Conservation (phyloP, 495 filamentous ascomycete species). For the Ascobolus immersus region DNA sequence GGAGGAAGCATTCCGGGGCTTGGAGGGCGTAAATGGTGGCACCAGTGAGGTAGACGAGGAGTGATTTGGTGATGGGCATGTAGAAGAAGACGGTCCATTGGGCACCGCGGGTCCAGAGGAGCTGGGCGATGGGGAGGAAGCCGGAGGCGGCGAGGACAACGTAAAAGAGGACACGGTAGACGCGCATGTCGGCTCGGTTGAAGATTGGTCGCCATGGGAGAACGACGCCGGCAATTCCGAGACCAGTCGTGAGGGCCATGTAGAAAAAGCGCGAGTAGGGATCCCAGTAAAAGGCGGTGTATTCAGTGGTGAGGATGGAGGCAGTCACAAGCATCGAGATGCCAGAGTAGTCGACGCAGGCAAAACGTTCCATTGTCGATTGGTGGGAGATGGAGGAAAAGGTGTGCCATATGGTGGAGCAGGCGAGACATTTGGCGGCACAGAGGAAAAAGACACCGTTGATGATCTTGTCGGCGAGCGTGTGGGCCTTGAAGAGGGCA, state of each 20-base stretch:
- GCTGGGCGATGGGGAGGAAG: conserved; percentile 65
- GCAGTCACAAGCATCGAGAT: conserved; percentile 91
- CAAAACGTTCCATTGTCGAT: conserved; percentile 74
- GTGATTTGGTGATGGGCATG: conserved; percentile 58
- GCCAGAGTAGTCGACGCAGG: conserved; percentile 95
- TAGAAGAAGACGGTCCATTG: conserved; percentile 65
- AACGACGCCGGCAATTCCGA: conserved; percentile 72
- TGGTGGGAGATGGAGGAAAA: conserved; percentile 89
- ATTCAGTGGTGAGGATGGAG: conserved; percentile 94
- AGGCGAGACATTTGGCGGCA: conserved; percentile 83
- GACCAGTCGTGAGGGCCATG: conserved; percentile 50
- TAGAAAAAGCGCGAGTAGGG: conserved; percentile 68
- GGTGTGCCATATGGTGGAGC: conserved; percentile 90
- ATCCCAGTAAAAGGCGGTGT: conserved; percentile 96
- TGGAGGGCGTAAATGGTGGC: conserved; percentile 80
- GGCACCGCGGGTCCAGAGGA: conserved; percentile 48
- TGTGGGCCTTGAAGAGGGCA: conserved; percentile 62
- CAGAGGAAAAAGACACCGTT: conserved; percentile 93
- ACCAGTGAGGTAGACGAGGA: conserved; percentile 51
- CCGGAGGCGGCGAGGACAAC: conserved; percentile 71
- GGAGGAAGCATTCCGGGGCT: conserved; percentile 76
- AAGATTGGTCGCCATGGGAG: conserved; percentile 92
- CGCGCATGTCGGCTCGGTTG: conserved; percentile 76
- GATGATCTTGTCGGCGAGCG: conserved; percentile 63
- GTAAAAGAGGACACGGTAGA: conserved; percentile 80